Evolutionary conservation across 805 yeast genomes (phyloP).

Genomic region (Candida vaughaniae): DNA sequence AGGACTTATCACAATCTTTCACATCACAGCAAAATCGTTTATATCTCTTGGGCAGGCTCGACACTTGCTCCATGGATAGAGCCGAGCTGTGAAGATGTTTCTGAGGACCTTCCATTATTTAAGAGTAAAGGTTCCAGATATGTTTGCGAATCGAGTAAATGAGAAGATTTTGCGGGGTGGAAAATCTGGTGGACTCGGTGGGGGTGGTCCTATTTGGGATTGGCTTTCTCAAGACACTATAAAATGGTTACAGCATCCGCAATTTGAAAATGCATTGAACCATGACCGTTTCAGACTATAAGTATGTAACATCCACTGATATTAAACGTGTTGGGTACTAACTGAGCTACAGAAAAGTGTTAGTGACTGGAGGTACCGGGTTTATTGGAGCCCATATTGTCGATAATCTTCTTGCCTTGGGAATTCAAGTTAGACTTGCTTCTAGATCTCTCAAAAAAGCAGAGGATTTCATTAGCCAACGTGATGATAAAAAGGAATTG

Average conservation of each 20-base stretch:
- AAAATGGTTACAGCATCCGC: conserved; percentile 7
- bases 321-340: neutral
- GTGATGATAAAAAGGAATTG: conserved; percentile 12
- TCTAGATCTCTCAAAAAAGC: conserved; percentile 18
- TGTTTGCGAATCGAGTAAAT: too few relatives aligned
- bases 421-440: conserved; percentile 12
- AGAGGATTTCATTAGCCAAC: conserved; percentile 13
- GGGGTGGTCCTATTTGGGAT: conserved; percentile 8
- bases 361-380: conserved; percentile 20
- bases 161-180: conserved; percentile 4
- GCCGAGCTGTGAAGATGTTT: too few relatives aligned
- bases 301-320: conserved; percentile 6
- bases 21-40: conserved; percentile 5
- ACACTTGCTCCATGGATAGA: too few relatives aligned
- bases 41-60: too few relatives aligned
- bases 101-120: too few relatives aligned
- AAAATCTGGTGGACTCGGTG: too few relatives aligned
- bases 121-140: too few relatives aligned
- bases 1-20: conserved; percentile 9
- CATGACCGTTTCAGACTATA: conserved; percentile 5
- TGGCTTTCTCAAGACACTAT: conserved; percentile 1
- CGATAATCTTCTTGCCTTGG: conserved; percentile 12
- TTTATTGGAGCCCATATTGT: conserved; percentile 20
- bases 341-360: conserved; percentile 8
- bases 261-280: too few relatives aligned